Evolutionary conservation across 352 stramenopile species (phyloP).

Genomic region (Phytophthora macrochlamydospora): DNA sequence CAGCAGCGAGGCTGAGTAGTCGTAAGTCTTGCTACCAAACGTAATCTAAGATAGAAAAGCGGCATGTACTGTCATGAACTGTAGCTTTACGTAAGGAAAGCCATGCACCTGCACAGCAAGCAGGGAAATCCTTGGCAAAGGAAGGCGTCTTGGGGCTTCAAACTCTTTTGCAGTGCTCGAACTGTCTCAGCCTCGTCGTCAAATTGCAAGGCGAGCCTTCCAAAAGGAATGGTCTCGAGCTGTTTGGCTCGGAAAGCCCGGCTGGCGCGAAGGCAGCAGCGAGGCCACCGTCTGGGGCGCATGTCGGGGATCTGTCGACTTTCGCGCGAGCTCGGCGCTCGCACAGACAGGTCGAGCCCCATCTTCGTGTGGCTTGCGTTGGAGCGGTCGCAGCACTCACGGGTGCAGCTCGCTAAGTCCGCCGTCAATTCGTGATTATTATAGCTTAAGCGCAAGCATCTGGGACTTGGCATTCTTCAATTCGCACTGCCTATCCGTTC

Average conservation of each 20-base stretch:
- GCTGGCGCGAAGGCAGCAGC: constrained; percentile 22
- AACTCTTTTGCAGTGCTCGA: background rate
- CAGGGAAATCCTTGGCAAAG: no score
- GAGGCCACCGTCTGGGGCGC: constrained; percentile 9
- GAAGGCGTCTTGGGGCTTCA: no score
- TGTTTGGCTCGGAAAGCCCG: background rate
- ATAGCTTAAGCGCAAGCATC: background rate
- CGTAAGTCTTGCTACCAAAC: constrained; percentile 25
- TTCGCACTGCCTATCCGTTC: background rate
- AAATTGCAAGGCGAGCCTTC: constrained; percentile 18
- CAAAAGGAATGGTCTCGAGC: constrained; percentile 1
- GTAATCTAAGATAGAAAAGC: constrained; percentile 46
- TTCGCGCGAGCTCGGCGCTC: constrained; percentile 2
- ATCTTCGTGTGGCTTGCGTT: constrained; percentile 9
- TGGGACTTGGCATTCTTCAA: constrained; percentile 1
- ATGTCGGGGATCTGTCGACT: background rate
- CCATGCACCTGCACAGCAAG: no score
- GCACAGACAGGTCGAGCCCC: constrained; percentile 4
- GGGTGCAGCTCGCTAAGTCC: constrained; percentile 15
- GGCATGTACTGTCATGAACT: no score
- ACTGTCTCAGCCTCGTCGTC: constrained; percentile 36
- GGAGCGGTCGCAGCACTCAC: constrained; percentile 12
- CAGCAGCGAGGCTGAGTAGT: constrained; percentile 25
- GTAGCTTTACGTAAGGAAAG: no score
- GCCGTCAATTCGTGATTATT: constrained; percentile 23